These are phyloP conservation scores for Pneumocystis wakefieldiae DNA, from an alignment of 1,139 yeast species.

Conservation along the genomic window DNA sequence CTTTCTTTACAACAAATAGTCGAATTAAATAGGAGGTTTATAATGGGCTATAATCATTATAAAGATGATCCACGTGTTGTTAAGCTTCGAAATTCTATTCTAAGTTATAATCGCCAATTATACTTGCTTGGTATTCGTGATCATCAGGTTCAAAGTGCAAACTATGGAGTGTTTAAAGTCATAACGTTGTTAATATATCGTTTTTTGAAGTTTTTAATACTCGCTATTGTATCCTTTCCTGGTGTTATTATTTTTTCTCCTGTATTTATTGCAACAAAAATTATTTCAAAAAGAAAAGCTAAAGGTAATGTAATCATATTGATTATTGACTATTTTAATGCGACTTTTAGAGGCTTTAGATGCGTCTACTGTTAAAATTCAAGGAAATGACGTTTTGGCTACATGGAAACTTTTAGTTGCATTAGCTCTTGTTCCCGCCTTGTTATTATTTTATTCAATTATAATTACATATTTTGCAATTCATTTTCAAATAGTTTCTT, in stretches of 20 bases:
- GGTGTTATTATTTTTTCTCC: slow-evolving; percentile 78
- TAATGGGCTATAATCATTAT: slow-evolving; percentile 60
- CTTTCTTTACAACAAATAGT: slow-evolving; percentile 72
- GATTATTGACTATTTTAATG: not conserved
- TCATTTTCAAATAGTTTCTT: slow-evolving; percentile 16
- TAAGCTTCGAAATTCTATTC: slow-evolving; percentile 43
- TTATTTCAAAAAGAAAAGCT: slow-evolving; percentile 58
- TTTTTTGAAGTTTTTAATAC: slow-evolving; percentile 36
- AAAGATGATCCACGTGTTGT: slow-evolving; percentile 58
- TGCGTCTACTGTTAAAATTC: slow-evolving; percentile 76
- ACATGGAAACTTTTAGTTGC: slow-evolving; percentile 91
- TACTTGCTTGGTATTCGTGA: slow-evolving; percentile 66
- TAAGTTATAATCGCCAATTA: slow-evolving; percentile 52
- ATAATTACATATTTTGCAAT: slow-evolving; percentile 37
- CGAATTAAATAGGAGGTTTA: slow-evolving; percentile 76
- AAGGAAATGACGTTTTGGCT: slow-evolving; percentile 84
- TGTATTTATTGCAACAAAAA: slow-evolving; percentile 62
- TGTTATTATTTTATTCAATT: slow-evolving; percentile 66
- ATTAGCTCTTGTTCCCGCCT: slow-evolving; percentile 74
- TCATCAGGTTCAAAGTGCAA: slow-evolving; percentile 68
- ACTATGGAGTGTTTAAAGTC: slow-evolving; percentile 15
- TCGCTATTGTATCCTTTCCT: slow-evolving; percentile 58
- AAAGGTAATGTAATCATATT: slow-evolving; percentile 13
- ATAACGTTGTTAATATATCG: slow-evolving; percentile 43
- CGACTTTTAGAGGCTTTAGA: slow-evolving; percentile 50